Base-by-base conservation (phyloP, 1,284 basidiomycete genomes). In the Ceratobasidium sp. region DNA sequence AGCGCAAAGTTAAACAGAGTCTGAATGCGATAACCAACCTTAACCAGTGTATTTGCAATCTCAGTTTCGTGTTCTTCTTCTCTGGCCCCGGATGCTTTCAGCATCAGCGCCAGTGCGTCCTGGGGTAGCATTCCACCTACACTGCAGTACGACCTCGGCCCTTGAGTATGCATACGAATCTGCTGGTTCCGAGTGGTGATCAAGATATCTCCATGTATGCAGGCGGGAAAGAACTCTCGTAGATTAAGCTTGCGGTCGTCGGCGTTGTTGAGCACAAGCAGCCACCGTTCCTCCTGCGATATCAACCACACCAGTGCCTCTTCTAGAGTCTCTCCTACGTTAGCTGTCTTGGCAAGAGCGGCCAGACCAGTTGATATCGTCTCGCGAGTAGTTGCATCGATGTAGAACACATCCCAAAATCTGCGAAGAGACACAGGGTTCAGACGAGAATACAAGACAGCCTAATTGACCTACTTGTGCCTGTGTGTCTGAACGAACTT, bases 171-270 rank as follows among this genome's bases (percentile, higher is more conserved):
- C 1, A 8, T n/a, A 9, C 9, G 64, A 1, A 47, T 13, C 41
- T 50, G 28, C 1, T 30, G 61, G 38, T 73, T 66, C 26, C 72
- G 50, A 28, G 72, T 73, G 28, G 72, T 73, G 43, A 73, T 49
- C 9, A 58, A 26, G 26, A 73, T 58, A 11, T 41, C 30, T 7
- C 62, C 72, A 32, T 67, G 62, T 1, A 23, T n/a, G 30, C 50
- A 64, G 14, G 50, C 18, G 32, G 72, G 72, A 6, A 73, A 47
- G 14, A 26, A 69, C 14, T 4, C 18, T 13, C 35, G 8, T 8
- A 73, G 23, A 13, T 57, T 32, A 21, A 73, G 44, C 9, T 16
- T n/a, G 11, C 43, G 16, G 35, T 35, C 38, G 32, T 46, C 43
- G 21, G 52, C 47, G 21, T 69, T 58, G 35, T 69, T 47, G 54